Evolutionary conservation across 441 rosid genomes (phyloP), one percentile per base, ranked within the genome.

Genomic region (Dalechampia spathulata): DNA sequence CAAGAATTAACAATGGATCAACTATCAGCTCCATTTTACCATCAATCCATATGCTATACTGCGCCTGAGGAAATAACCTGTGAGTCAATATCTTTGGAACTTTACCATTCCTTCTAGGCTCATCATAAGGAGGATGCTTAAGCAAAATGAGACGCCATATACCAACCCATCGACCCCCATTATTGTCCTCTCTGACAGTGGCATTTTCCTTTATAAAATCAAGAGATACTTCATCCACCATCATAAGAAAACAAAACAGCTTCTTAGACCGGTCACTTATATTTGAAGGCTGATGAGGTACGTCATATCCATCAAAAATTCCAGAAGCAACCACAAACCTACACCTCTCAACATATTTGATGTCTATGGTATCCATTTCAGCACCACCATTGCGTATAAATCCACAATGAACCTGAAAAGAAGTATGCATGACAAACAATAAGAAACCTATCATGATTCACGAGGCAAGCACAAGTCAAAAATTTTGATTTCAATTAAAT

Each of bases 11-110:
- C 69, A 90, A 64, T 3, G 99, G 97, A 55, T 87, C 97, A 38
- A 87, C 91, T 55, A 82, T 75, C 68, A 93, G 82, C 89, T 93
- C 99, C 97, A 93, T 93, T 71, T 93, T 90, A 48, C 90, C 97
- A 77, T 87, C 97, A 63, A 93, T 87, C 99, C 99, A 93, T 55
- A 93, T 93, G 78, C 93, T 93, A 83, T 87, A 90, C 36, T 77
- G 93, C 6, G 96, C 85, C 71, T 85, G 72, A 66, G 96, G 99
- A 76, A 90, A 90, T 67, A 93, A 64, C 76, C 97, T 81, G 75
- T 90, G 97, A 56, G 99, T 90, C 78, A 93, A 73, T 67, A 87
- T 91, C 71, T 93, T 93, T 0, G 97, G 99, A 71, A 93, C 95
- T 75, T 90, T 90, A 59, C 99, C 96, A 44, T 93, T 93, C 71